Conservation (phyloP, 2,329 filamentous ascomycete genomes). For the Diaporthe velutina region DNA sequence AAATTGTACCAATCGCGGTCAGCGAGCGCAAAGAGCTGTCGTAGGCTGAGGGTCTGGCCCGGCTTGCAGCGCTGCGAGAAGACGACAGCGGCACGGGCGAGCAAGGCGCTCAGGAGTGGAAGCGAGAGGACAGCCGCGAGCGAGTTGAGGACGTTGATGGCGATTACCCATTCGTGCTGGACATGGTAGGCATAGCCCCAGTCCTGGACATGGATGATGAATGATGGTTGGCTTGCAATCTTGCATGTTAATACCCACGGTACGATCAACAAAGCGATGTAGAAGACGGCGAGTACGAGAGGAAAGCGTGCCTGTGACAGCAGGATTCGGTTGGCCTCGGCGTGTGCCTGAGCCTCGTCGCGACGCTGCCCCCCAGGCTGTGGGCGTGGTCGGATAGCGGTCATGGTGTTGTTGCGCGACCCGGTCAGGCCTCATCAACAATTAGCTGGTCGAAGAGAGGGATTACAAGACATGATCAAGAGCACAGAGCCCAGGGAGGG, state of each 20-base stretch:
- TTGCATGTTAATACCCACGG: constrained; percentile 29
- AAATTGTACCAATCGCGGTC: constrained; percentile 41
- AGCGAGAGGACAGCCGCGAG: constrained; percentile 41
- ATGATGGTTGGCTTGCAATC: not conserved
- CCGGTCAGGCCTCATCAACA: not conserved
- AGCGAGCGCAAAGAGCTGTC: constrained; percentile 44
- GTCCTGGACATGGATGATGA: not conserved
- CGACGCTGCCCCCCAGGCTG: not conserved
- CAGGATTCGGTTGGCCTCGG: not conserved
- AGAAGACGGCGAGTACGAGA: constrained; percentile 20
- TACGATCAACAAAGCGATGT: constrained; percentile 14
- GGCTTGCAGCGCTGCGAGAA: constrained; percentile 40
- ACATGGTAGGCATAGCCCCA: not conserved
- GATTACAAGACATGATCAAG: not conserved
- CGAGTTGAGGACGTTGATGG: constrained; percentile 23
- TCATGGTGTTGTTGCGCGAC: not conserved
- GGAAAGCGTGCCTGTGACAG: not conserved
- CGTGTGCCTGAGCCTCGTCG: not conserved
- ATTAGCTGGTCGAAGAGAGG: not conserved
- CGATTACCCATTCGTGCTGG: not conserved
- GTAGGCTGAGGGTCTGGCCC: constrained; percentile 39
- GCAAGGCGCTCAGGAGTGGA: constrained; percentile 39
- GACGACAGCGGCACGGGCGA: constrained; percentile 42
- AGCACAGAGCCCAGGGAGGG: not conserved
- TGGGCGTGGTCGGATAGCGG: not conserved